Base-by-base conservation (phyloP, 768 basidiomycete genomes). In the Gyrodon lividus region DNA sequence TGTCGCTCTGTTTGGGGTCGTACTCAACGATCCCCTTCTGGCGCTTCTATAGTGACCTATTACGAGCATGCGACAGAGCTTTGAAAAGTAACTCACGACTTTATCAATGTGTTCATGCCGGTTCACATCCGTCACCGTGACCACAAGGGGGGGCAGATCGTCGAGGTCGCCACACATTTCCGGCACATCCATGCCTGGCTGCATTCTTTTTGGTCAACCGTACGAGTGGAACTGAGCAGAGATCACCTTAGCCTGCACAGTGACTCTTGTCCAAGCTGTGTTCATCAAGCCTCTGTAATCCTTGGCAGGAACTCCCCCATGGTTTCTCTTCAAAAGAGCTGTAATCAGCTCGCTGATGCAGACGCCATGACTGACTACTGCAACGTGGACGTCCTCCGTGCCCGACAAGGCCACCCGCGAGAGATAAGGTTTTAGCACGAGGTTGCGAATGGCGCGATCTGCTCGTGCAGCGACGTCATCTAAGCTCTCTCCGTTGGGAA, bases 1-100 rank as follows among this genome's bases (percentile, higher is more conserved):
- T 86, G 61, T 86, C 82, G 55, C 79, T 75, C 64, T 95, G 91
- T 52, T 80, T 81, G 26, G 83, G 81, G 61, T 94, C 91, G 62
- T 86, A 78, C 1, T 84, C 85, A 41, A 90, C 85, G 1, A 92
- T 89, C 3, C 88, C 89, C 52, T 77, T 80, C 65, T 93, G 90
- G 4, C 90, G 81, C 42, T 71, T 76, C 79, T 80, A 39, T 46
- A 64, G 63, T 70, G 72, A 50, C 24, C 43, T 43, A 39, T 61
- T 35, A 51, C 30, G 12, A 50, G 33, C 45, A 17, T 22, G 34
- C 39, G 30, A 17, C 23, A 35, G 8, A 6, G 37, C 28, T 14
- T 12, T 34, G 26, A 43, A 43, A 26, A 20, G 17, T 9, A 17
- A 73, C 84, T 63, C 51, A 89, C 89, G 22, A 90, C 68, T 14